Conservation (phyloP, 2,329 filamentous ascomycete species). For the Sporothrix humicola region DNA sequence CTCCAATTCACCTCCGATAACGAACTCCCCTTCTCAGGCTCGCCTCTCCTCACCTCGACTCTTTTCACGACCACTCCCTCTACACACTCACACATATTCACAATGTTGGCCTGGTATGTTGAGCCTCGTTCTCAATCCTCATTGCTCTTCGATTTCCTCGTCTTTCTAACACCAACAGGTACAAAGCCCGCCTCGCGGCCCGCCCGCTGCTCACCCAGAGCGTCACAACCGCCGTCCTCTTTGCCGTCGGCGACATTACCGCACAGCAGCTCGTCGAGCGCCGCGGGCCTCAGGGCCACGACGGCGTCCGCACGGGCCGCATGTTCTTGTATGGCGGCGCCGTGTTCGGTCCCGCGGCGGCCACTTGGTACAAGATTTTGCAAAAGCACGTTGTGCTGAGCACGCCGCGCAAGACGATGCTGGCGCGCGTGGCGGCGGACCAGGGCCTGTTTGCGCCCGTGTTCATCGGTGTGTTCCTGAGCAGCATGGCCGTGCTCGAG, state of each 20-base stretch:
- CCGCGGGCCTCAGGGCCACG: conserved; percentile 68
- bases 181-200: conserved; percentile 79
- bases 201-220: conserved; percentile 89
- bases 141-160: neutral
- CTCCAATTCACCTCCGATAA: neutral
- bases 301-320: conserved; percentile 71
- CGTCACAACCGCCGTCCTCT: conserved; percentile 87
- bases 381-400: conserved; percentile 69
- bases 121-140: neutral
- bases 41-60: neutral
- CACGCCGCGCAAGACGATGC: conserved; percentile 70
- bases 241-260: conserved; percentile 87
- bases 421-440: conserved; percentile 79
- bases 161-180: conserved; percentile 59
- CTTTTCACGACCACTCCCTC: neutral
- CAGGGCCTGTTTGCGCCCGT: conserved; percentile 84
- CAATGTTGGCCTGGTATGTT: conserved; percentile 37
- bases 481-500: conserved; percentile 83
- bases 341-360: conserved; percentile 86
- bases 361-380: conserved; percentile 84
- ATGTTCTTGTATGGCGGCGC: conserved; percentile 82
- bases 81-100: neutral
- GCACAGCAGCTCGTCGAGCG: conserved; percentile 91
- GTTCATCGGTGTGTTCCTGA: conserved; percentile 81
- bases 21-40: neutral